phyloP scores from a whole-genome alignment of 176 grass and related monocot genomes.

The Poa pratensis region DNA sequence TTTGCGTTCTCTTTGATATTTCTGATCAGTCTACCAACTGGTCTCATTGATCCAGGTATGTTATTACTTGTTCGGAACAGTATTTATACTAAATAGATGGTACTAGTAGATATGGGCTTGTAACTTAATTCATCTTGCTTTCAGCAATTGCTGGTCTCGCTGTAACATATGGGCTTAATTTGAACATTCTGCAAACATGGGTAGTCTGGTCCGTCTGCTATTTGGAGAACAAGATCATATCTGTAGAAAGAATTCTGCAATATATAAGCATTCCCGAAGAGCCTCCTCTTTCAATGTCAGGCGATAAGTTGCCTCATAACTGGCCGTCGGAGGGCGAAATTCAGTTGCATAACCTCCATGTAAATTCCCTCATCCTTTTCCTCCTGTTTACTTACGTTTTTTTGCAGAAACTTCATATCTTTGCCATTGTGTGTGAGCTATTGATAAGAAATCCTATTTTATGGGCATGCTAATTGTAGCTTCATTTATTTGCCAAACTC shows the following conservation, averaged over 20 bases:
- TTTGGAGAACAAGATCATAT: conserved; percentile 91
- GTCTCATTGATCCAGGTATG: conserved; percentile 82
- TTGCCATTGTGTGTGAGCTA: neutral
- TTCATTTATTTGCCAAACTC: no score
- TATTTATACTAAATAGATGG: conserved; percentile 14
- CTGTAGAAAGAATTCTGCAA: conserved; percentile 91
- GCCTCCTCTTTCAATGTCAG: conserved; percentile 60
- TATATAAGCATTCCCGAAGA: conserved; percentile 76
- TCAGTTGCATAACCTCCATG: conserved; percentile 57
- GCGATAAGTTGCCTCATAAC: conserved; percentile 45
- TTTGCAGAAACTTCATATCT: neutral
- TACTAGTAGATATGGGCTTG: neutral
- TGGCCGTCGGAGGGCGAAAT: conserved; percentile 77
- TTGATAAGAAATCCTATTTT: neutral
- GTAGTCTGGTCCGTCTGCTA: conserved; percentile 79
- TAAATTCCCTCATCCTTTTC: conserved; percentile 21
- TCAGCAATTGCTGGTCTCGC: conserved; percentile 86
- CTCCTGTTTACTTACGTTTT: neutral
- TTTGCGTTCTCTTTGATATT: conserved; percentile 85
- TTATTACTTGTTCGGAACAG: neutral
- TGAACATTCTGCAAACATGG: conserved; percentile 79
- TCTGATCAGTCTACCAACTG: conserved; percentile 57
- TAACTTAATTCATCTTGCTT: conserved; percentile 30
- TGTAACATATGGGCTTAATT: conserved; percentile 86
- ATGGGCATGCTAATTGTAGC: neutral